Evolutionary conservation across 2,329 filamentous ascomycete species (phyloP).

Genomic region (Nemania serpens): DNA sequence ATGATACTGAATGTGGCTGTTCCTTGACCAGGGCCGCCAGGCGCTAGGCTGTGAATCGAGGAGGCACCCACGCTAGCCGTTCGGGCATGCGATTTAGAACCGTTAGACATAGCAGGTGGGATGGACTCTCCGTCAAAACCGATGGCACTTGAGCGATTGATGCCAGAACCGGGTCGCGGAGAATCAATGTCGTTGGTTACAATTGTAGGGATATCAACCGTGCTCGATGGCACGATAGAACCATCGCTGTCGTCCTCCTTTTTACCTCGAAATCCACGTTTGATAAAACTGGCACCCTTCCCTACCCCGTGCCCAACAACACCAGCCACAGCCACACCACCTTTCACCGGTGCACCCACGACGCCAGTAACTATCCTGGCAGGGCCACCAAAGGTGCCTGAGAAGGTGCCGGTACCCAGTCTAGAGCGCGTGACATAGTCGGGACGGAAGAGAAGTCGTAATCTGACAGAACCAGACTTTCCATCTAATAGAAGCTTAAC

Average conservation of each 20-base stretch:
- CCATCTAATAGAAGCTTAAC: constrained; percentile 78
- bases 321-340: constrained; percentile 75
- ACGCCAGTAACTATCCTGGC: constrained; percentile 84
- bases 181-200: constrained; percentile 50
- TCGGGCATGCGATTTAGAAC: constrained; percentile 49
- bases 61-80: constrained; percentile 66
- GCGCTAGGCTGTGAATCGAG: constrained; percentile 68
- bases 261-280: constrained; percentile 77
- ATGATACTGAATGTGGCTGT: constrained; percentile 81
- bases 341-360: constrained; percentile 91
- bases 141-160: constrained; percentile 50
- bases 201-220: constrained; percentile 49
- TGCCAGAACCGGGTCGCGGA: constrained; percentile 41
- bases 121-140: constrained; percentile 41
- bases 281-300: constrained; percentile 89
- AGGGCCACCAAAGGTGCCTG: constrained; percentile 83
- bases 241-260: constrained; percentile 65
- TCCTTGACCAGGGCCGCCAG: constrained; percentile 67
- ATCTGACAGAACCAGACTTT: constrained; percentile 80
- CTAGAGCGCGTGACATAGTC: constrained; percentile 85
- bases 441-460: constrained; percentile 90
- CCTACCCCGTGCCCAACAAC: constrained; percentile 78
- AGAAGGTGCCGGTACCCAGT: constrained; percentile 91
- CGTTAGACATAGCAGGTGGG: constrained; percentile 40
- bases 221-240: constrained; percentile 46